A percentile compares a stretch with the other conserved stretches of the same genome.
Evolutionary conservation across 148 eudicot genomes (phyloP).

Genomic region (Rheum nobile): DNA sequence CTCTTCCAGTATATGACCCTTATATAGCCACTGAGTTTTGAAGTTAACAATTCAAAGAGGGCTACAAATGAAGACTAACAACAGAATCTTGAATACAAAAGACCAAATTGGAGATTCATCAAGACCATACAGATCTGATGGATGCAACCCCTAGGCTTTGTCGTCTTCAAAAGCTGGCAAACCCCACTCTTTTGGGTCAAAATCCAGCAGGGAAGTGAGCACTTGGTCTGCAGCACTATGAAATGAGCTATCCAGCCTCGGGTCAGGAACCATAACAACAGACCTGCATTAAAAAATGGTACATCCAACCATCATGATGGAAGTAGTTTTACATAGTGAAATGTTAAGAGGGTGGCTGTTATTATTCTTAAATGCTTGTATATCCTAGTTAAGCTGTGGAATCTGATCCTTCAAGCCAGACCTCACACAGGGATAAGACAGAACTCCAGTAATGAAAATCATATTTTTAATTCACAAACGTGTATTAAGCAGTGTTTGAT

Average conservation of each 20-base stretch:
- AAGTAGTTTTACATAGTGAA: conserved; percentile 1
- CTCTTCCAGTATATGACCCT: too few relatives aligned
- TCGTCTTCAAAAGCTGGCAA: conserved; percentile 58
- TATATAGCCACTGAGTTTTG: background rate
- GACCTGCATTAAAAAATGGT: conserved; percentile 40
- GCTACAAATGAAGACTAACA: background rate
- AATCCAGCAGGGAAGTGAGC: conserved; percentile 61
- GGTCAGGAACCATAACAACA: conserved; percentile 89
- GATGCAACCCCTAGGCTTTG: conserved; percentile 15
- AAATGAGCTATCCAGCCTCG: conserved; percentile 62
- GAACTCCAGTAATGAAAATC: background rate
- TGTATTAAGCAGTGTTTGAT: background rate
- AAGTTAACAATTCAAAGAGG: background rate
- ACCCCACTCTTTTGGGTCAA: conserved; percentile 74
- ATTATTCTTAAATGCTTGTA: background rate
- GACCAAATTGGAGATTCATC: background rate
- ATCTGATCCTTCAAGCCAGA: too few relatives aligned
- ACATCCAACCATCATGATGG: background rate
- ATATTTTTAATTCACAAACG: background rate
- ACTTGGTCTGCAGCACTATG: conserved; percentile 59
- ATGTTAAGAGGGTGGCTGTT: background rate
- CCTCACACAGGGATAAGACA: background rate
- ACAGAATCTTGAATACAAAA: background rate
- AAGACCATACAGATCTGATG: background rate
- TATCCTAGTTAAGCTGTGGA: background rate